A percentile compares a stretch with the other conserved stretches of the same genome.
Conservation (phyloP, 2,329 filamentous ascomycete genomes). For the Phialocephala sp. region DNA sequence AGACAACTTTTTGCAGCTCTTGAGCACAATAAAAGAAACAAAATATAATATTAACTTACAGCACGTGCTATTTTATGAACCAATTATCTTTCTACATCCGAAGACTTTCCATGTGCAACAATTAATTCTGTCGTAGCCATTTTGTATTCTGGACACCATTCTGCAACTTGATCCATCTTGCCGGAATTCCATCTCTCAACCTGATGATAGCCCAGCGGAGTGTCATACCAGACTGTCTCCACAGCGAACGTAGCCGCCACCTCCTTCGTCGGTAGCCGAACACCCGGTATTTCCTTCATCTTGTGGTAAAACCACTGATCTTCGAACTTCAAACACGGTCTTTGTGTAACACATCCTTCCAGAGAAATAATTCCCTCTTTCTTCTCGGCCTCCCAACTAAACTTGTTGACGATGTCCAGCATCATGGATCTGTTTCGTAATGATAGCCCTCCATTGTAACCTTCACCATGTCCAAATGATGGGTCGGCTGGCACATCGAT, state of each 20-base stretch:
- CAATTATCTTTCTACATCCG: too few species aligned
- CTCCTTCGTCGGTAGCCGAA: conserved; percentile 33
- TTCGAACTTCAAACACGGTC: conserved; percentile 29
- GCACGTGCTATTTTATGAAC: too few species aligned
- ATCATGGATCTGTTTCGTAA: conserved; percentile 44
- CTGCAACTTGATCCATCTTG: conserved; percentile 36
- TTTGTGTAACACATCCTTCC: conserved; percentile 35
- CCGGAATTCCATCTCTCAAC: conserved; percentile 32
- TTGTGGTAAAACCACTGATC: conserved; percentile 37
- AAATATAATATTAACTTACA: too few species aligned
- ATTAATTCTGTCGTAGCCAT: not conserved
- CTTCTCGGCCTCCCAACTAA: not conserved
- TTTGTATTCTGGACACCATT: conserved; percentile 43
- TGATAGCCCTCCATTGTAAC: conserved; percentile 44
- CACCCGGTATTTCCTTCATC: conserved; percentile 32
- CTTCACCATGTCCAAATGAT: conserved; percentile 12
- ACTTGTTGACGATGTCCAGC: conserved; percentile 31
- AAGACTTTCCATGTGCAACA: not conserved
- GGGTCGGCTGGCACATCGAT: conserved; percentile 25
- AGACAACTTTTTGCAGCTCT: too few species aligned
- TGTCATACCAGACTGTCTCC: conserved; percentile 28
- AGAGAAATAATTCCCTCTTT: conserved; percentile 18
- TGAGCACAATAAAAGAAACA: too few species aligned
- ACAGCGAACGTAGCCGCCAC: conserved; percentile 32
- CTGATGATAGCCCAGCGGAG: conserved; percentile 32